Evolutionary conservation across 371 early-diverging fungal genomes (phyloP), one percentile per base, ranked within the genome.

Genomic region (Basidiobolus meristosporus): DNA sequence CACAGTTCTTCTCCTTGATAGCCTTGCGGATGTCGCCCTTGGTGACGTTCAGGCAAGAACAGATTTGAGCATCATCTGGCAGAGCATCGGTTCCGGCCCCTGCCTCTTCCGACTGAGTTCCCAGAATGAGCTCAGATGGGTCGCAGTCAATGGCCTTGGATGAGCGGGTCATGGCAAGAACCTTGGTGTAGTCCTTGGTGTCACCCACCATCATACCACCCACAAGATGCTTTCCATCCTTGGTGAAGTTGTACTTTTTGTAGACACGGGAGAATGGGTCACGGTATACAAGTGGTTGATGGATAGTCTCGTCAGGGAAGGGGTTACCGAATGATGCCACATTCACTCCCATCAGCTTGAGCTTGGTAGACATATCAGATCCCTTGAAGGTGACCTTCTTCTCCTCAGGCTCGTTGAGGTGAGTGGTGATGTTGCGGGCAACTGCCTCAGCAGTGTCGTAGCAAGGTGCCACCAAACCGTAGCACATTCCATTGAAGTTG

Each of bases 161-260:
- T 16, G 62, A 61, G 32, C 64, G 65, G 23, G 61, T 50, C 32
- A 68, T 35, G 7, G 70, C 57, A 18, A 67, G 53, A 20, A 76
- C 51, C 43, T 67, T 69, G 43, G 59, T 55, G 45, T 76, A 77
- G 33, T 73, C 73, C 15, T 57, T 43, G 6, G 76, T 73, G 45
- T 75, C 76, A 29, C 73, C 75, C 14, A 75, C 68, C 56, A 72
- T 58, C 46, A 77, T 77, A 7, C 77, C 77, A 40, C 77, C 77
- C n/a, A 73, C 26, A 16, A 77, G 54, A 4, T 62, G 51, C 41
- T 65, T 72, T 34, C 76, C 76, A 43, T 76, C 74, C 32, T 65
- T 59, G 21, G 63, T 52, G 43, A 77, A 70, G 18, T 76, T 40
- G 35, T 65, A 62, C 34, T 66, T 65, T 44, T 74, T 76, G 57